Base-by-base conservation (phyloP, 768 basidiomycete genomes). In the Podaxis sp. region DNA sequence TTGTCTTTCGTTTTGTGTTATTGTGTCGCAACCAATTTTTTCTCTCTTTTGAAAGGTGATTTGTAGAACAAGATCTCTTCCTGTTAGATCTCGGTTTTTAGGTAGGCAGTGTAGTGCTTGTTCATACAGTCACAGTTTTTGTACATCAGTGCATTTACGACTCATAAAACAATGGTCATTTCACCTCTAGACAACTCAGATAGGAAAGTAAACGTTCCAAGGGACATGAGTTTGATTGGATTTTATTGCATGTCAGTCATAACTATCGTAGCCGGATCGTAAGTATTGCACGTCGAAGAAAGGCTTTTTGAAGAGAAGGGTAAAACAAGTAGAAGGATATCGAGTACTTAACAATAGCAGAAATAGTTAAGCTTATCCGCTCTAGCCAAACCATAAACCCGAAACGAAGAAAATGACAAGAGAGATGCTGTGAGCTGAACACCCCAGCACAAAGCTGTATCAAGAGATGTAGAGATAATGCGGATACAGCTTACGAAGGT, bases 361-460 rank as follows among this genome's bases (percentile, higher is more conserved):
- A 55, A 55, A 55, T 61, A 61, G 60, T 47, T 47, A 55, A 61
- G 53, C 55, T 61, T 55, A 61, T 61, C 60, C 60, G 41, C 60
- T 61, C 60, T 61, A 60, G 59, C 52, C 38, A 54, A 59, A 54
- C 60, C 60, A 61, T 55, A 47, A 55, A 55, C 60, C 60, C 60
- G 25, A 43, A 46, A 51, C 29, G 19, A 49, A 50, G 36, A 29
- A 33, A n/a, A 61, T 55, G 40, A 37, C 19, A 55, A 60, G 24
- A 54, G 24, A 27, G 25, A 60, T 15, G 25, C 19, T 19, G 29
- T 22, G 24, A 27, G 47, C 49, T 13, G 22, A 25, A 50, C 11
- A 36, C 12, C 47, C 19, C 33, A 9, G 25, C 29, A 24, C 36
- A 9, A 43, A 27, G 51, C 50, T 54, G 51, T 40, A 36, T 43